These are phyloP conservation scores for Coemansia brasiliensis DNA, from an alignment of 192 early-diverging fungal species.

Conservation along the genomic window DNA sequence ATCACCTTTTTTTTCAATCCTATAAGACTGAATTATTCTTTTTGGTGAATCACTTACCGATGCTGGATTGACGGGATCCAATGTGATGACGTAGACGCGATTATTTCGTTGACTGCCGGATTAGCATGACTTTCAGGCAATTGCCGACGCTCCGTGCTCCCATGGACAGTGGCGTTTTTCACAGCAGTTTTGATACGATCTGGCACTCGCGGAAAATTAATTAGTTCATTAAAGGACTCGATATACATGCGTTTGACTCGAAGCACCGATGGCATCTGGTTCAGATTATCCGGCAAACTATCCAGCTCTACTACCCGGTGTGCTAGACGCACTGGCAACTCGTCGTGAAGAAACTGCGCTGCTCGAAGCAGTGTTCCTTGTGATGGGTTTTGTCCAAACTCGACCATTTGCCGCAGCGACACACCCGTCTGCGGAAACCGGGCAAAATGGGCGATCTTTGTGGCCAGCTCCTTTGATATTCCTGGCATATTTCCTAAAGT, in stretches of 20 bases:
- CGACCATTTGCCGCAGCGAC: slow-evolving; percentile 91
- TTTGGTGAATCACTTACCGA: slow-evolving; percentile 28
- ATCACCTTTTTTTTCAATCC: background rate
- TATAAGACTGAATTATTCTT: no score
- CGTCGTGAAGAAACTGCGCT: slow-evolving; percentile 81
- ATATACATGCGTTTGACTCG: slow-evolving; percentile 96
- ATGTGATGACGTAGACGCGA: slow-evolving; percentile 27
- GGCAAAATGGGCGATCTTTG: slow-evolving; percentile 77
- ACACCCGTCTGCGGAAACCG: slow-evolving; percentile 89
- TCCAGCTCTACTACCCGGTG: slow-evolving; percentile 95
- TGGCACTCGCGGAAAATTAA: slow-evolving; percentile 41
- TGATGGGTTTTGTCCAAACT: slow-evolving; percentile 87
- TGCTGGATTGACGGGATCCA: slow-evolving; percentile 56
- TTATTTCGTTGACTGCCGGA: slow-evolving; percentile 19
- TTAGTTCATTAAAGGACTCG: slow-evolving; percentile 74
- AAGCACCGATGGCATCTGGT: slow-evolving; percentile 86
- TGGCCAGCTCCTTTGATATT: slow-evolving; percentile 60
- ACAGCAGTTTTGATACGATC: slow-evolving; percentile 44
- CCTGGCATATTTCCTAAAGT: slow-evolving; percentile 26
- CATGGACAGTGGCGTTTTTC: slow-evolving; percentile 27
- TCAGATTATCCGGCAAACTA: slow-evolving; percentile 78
- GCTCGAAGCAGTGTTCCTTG: slow-evolving; percentile 73
- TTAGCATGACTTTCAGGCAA: slow-evolving; percentile 36
- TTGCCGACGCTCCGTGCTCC: slow-evolving; percentile 19
- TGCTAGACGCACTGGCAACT: slow-evolving; percentile 90